Conservation (phyloP, 1,139 yeast genomes). For the Yamadazyma buinensis region DNA sequence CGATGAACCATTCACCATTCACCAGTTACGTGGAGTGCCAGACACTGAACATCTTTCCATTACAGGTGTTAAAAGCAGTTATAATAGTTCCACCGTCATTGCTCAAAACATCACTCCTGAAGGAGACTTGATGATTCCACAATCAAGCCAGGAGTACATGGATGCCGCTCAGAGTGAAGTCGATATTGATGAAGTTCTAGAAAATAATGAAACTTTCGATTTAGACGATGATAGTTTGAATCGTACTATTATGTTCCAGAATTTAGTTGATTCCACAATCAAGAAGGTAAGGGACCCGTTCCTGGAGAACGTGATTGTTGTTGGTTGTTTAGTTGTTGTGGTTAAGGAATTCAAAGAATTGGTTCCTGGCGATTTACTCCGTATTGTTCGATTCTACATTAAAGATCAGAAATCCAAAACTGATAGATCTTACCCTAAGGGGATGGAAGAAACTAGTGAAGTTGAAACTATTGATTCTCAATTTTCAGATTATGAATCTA, state of each 20-base stretch:
- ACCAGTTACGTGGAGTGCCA: not conserved
- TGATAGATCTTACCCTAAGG: not conserved
- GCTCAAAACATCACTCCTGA: not conserved
- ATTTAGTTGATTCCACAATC: conserved; percentile 18
- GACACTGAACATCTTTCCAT: conserved; percentile 1
- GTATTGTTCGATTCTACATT: conserved; percentile 25
- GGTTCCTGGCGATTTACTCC: conserved; percentile 32
- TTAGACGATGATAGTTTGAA: conserved; percentile 12
- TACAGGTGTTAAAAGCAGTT: conserved; percentile 1
- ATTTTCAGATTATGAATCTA: conserved; percentile 3
- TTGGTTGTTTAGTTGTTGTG: conserved; percentile 38
- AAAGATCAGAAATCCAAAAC: too few species aligned
- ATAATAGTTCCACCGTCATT: not conserved
- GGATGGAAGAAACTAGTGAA: not conserved
- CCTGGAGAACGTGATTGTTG: conserved; percentile 21
- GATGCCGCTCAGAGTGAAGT: not conserved
- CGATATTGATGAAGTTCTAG: not conserved
- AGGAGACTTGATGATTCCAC: conserved; percentile 1
- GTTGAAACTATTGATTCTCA: not conserved
- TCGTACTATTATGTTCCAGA: conserved; percentile 27
- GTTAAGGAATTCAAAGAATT: conserved; percentile 27
- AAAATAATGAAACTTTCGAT: not conserved
- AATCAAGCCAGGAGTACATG: conserved; percentile 1
- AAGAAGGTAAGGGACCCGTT: conserved; percentile 28
- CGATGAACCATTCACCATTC: not conserved